These are phyloP conservation scores for Prunus kanzakura DNA, from an alignment of 306 rosid species.

Conservation along the genomic window DNA sequence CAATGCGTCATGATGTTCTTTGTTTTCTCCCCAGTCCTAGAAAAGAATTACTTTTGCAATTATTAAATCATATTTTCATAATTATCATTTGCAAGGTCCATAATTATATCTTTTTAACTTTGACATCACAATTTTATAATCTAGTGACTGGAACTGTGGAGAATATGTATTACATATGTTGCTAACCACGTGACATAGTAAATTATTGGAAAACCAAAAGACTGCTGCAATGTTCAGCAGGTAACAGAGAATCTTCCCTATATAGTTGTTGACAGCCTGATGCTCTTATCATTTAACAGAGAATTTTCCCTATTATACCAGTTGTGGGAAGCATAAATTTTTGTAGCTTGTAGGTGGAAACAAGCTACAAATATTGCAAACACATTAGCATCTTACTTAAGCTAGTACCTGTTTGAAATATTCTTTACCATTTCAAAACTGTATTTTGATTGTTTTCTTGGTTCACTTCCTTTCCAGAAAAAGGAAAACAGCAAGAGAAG, in stretches of 20 bases:
- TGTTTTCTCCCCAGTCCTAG: background rate
- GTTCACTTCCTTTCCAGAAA: slow-evolving; percentile 52
- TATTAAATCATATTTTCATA: background rate
- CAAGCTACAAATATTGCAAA: background rate
- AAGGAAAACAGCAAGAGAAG: slow-evolving; percentile 96
- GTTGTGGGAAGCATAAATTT: background rate
- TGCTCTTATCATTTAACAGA: background rate
- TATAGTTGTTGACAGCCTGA: slow-evolving; percentile 1
- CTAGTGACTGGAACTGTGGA: background rate
- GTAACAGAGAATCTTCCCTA: too few relatives aligned
- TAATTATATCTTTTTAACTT: background rate
- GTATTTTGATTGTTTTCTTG: background rate
- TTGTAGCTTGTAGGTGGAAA: background rate
- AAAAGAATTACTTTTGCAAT: background rate
- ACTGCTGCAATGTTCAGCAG: background rate
- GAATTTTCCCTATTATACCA: background rate
- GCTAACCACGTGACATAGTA: background rate
- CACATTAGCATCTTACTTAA: background rate
- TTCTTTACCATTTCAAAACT: background rate
- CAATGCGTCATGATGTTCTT: background rate
- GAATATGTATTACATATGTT: background rate
- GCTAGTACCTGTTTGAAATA: background rate
- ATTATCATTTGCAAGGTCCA: background rate
- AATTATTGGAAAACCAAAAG: background rate
- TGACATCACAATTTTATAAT: background rate